Evolutionary conservation across 352 stramenopile species (phyloP).

Genomic region (Plasmopara viticola): DNA sequence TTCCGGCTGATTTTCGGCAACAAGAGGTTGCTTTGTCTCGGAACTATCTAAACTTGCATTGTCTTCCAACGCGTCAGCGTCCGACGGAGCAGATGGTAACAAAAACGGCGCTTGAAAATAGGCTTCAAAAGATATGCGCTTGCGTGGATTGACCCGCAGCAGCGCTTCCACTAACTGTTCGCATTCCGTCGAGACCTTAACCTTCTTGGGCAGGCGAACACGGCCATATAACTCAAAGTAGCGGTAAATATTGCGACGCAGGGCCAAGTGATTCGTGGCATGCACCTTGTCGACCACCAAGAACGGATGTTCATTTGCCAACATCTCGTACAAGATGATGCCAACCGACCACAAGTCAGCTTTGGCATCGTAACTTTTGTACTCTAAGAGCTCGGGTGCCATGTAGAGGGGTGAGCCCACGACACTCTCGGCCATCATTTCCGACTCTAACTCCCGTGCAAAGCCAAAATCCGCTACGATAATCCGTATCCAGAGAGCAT

Average conservation of each 20-base stretch:
- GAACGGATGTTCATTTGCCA: conserved; percentile 76
- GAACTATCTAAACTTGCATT: conserved; percentile 31
- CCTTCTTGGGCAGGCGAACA: conserved; percentile 41
- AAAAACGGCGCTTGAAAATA: conserved; percentile 69
- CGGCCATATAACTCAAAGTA: conserved; percentile 62
- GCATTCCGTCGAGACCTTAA: conserved; percentile 58
- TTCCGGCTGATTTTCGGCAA: conserved; percentile 58
- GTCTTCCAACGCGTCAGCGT: conserved; percentile 17
- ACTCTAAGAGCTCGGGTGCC: conserved; percentile 72
- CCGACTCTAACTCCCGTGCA: conserved; percentile 54
- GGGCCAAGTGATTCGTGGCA: conserved; percentile 69
- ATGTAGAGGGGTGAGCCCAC: conserved; percentile 78
- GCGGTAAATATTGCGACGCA: conserved; percentile 70
- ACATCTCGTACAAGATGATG: conserved; percentile 82
- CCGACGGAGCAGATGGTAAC: conserved; percentile 42
- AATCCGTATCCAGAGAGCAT: background rate
- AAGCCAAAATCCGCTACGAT: conserved; percentile 66
- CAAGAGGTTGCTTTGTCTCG: conserved; percentile 55
- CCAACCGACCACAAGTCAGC: conserved; percentile 76
- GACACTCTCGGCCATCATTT: conserved; percentile 76
- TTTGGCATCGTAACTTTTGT: conserved; percentile 83
- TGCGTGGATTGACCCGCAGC: conserved; percentile 50
- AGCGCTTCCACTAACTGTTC: conserved; percentile 54
- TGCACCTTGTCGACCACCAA: conserved; percentile 68
- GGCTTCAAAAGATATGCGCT: conserved; percentile 74